phyloP scores from a whole-genome alignment of 108 stramenopile genomes.

The Skeletonema potamos region DNA sequence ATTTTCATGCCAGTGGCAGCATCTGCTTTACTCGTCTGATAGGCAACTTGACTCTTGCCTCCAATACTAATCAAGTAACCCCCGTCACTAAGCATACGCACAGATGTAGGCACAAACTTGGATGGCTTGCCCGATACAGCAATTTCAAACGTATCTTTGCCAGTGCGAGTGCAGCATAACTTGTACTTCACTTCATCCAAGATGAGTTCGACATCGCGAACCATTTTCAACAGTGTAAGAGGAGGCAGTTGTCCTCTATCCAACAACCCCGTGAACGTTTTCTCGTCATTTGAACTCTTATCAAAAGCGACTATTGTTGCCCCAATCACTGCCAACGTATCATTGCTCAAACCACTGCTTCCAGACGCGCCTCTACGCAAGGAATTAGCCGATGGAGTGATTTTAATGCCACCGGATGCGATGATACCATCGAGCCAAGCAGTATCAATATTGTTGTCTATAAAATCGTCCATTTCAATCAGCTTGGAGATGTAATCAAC shows the following conservation, averaged over 20 bases:
- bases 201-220: conserved; percentile 87
- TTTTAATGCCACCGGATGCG: conserved; percentile 55
- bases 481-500: conserved; percentile 97
- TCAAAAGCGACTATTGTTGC: conserved; percentile 80
- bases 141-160: conserved; percentile 69
- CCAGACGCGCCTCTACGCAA: neutral
- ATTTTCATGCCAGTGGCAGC: conserved; percentile 84
- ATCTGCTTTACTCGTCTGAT: conserved; percentile 79
- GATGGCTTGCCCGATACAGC: conserved; percentile 31
- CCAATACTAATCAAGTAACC: conserved; percentile 94
- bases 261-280: conserved; percentile 75
- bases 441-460: conserved; percentile 95
- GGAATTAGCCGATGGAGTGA: neutral
- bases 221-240: conserved; percentile 73
- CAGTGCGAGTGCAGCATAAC: conserved; percentile 71
- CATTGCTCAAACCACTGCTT: conserved; percentile 37
- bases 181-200: conserved; percentile 94
- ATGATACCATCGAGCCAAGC: conserved; percentile 98
- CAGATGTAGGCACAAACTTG: conserved; percentile 69
- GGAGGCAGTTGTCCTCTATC: conserved; percentile 92
- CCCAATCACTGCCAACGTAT: conserved; percentile 74
- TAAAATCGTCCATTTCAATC: conserved; percentile 94
- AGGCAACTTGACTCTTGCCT: conserved; percentile 90
- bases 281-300: conserved; percentile 53
- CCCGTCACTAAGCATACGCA: conserved; percentile 92